Base-by-base conservation (phyloP, 805 yeast genomes). In the Debaryomyces tyrocola region DNA sequence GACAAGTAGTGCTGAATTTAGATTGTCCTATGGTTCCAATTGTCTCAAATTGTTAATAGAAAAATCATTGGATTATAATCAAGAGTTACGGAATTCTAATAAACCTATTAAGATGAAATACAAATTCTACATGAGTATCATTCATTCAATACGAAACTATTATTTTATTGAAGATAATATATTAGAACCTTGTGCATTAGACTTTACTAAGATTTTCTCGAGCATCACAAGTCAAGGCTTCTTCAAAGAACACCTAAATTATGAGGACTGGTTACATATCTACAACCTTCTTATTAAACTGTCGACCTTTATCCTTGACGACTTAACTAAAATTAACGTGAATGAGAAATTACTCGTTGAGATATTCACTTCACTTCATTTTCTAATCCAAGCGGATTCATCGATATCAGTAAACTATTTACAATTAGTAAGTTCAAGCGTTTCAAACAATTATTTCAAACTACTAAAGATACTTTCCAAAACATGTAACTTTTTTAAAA, bases 11-110 rank as follows among this genome's bases (percentile, higher is more conserved):
- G 62, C 62, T 2, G 65, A 62, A 20, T 46, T 49, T 8, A 55
- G 76, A 43, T 54, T 69, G 6, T 52, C 67, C 15, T 56, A 52
- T 14, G 72, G 68, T 0, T 64, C 72, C 6, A 65, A 62, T 37
- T 44, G 63, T 6, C 48, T 75, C 2, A 53, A 74, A 20, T 55
- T 53, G 15, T 27, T 69, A 9, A 44, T 63, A 4, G 55, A 53
- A 35, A 48, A 55, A 44, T 46, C 54, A n/a, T 37, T 51, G 7
- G 48, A 48, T n/a, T 29, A 27, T 27, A 39, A 39, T 39, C n/a
- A 27, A 8, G 20, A 28, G n/a, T 29, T 28, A 9, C 12, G 14
- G 8, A 28, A 15, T 15, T 20, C 17, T n/a, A 47, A 44, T 28
- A 34, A 44, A 4, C 44, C 38, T 18, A 40, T 46, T 15, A 50